phyloP scores from a whole-genome alignment of 371 early-diverging fungal species.

The Catenaria anguillulae region DNA sequence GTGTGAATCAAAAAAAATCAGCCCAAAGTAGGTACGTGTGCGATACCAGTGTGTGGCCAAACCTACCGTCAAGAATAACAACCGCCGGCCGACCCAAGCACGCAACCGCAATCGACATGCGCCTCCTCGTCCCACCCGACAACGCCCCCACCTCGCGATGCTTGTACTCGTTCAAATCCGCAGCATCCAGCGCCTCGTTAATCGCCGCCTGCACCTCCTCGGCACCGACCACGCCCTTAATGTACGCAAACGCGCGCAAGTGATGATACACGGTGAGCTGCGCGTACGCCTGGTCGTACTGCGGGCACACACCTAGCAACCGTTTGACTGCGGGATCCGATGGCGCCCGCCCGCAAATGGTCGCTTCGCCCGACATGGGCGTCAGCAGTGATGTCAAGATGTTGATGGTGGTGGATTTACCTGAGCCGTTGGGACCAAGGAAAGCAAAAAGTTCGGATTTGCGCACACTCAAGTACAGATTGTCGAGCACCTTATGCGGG shows the following conservation, averaged over 20 bases:
- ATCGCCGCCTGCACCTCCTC: too few species aligned
- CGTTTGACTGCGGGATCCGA: constrained; percentile 8
- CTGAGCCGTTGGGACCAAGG: background rate
- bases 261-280: constrained; percentile 46
- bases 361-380: background rate
- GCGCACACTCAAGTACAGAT: background rate
- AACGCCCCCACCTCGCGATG: too few species aligned
- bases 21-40: too few species aligned
- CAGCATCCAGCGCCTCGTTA: too few species aligned
- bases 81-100: constrained; percentile 39
- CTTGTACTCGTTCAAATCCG: too few species aligned
- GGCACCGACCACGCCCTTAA: constrained; percentile 21
- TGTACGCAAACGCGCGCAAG: constrained; percentile 30
- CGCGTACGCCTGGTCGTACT: constrained; percentile 41
- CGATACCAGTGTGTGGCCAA: too few species aligned
- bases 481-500: constrained; percentile 3
- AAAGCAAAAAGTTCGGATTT: background rate
- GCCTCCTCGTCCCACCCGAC: constrained; percentile 48
- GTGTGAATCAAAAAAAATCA: too few species aligned
- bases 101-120: constrained; percentile 44
- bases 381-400: background rate
- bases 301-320: constrained; percentile 12
- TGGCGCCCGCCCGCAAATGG: background rate
- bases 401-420: constrained; percentile 13
- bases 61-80: constrained; percentile 39